phyloP scores from a whole-genome alignment of 148 eudicot genomes.

The Fallopia convolvulus region DNA sequence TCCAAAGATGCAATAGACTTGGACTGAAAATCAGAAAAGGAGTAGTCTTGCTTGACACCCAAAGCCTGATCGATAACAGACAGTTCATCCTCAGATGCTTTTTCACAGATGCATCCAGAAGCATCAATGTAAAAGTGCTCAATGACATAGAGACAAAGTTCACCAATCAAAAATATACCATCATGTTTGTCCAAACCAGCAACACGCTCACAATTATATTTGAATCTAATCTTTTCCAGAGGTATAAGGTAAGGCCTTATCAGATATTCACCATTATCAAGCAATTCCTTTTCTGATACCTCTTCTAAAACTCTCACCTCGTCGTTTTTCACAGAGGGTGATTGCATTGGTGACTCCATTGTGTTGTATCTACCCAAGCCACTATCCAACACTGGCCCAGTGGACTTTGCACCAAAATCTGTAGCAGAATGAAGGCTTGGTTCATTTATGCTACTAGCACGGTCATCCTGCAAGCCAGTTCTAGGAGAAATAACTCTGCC shows the following conservation, averaged over 20 bases:
- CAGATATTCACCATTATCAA: constrained; percentile 91
- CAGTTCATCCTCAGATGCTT: constrained; percentile 82
- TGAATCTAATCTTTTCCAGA: constrained; percentile 66
- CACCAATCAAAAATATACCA: constrained; percentile 95
- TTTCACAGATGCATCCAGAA: constrained; percentile 88
- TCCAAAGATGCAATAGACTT: constrained; percentile 78
- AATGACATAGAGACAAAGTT: constrained; percentile 76
- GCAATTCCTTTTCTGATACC: constrained; percentile 66
- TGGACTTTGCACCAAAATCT: constrained; percentile 54
- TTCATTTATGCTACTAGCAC: constrained; percentile 64
- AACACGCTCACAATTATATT: constrained; percentile 94
- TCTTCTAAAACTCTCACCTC: constrained; percentile 55
- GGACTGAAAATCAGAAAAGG: constrained; percentile 64
- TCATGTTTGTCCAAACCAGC: constrained; percentile 96
- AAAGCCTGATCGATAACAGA: constrained; percentile 93
- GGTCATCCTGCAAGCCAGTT: constrained; percentile 64
- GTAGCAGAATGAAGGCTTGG: constrained; percentile 72
- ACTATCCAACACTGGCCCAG: constrained; percentile 52
- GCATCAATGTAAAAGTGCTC: constrained; percentile 84
- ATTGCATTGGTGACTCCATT: constrained; percentile 52
- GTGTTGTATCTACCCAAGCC: constrained; percentile 43
- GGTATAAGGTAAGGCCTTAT: constrained; percentile 91
- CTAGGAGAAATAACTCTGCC: constrained; percentile 55
- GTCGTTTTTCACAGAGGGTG: constrained; percentile 45
- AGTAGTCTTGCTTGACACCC: constrained; percentile 85